Conservation (phyloP, 495 filamentous ascomycete genomes). For the Letharia columbiana region DNA sequence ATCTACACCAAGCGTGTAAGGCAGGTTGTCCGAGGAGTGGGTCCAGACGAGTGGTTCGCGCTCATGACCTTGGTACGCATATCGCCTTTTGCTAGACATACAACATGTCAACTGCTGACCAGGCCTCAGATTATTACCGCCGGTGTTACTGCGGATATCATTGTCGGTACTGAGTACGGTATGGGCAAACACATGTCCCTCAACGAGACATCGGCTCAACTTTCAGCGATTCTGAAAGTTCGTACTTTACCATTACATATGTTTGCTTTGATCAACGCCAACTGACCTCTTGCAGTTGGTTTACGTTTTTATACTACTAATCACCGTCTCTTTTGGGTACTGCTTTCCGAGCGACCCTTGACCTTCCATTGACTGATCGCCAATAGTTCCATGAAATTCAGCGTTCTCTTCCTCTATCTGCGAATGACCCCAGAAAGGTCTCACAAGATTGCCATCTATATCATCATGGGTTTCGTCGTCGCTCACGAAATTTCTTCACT, state of each 20-base stretch:
- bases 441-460: slow-evolving; percentile 27
- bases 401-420: slow-evolving; percentile 32
- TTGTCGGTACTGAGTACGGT: slow-evolving; percentile 17
- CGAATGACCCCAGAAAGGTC: slow-evolving; percentile 28
- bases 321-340: slow-evolving; percentile 16
- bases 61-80: slow-evolving; percentile 10
- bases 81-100: not conserved
- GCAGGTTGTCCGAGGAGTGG: slow-evolving; percentile 16
- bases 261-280: not conserved
- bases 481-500: slow-evolving; percentile 25
- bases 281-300: slow-evolving; percentile 8
- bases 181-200: slow-evolving; percentile 20
- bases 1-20: slow-evolving; percentile 16
- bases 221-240: slow-evolving; percentile 13
- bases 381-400: slow-evolving; percentile 26
- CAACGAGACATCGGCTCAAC: slow-evolving; percentile 5
- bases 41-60: slow-evolving; percentile 20
- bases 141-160: slow-evolving; percentile 14
- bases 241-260: not conserved
- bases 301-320: slow-evolving; percentile 17
- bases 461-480: slow-evolving; percentile 24
- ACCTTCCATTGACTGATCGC: not conserved
- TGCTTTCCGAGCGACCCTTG: not conserved
- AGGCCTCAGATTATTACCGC: not conserved
- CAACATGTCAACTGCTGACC: not conserved